Evolutionary conservation across 2,329 filamentous ascomycete genomes (phyloP).

Genomic region (Chrysosporium queenslandicum): DNA sequence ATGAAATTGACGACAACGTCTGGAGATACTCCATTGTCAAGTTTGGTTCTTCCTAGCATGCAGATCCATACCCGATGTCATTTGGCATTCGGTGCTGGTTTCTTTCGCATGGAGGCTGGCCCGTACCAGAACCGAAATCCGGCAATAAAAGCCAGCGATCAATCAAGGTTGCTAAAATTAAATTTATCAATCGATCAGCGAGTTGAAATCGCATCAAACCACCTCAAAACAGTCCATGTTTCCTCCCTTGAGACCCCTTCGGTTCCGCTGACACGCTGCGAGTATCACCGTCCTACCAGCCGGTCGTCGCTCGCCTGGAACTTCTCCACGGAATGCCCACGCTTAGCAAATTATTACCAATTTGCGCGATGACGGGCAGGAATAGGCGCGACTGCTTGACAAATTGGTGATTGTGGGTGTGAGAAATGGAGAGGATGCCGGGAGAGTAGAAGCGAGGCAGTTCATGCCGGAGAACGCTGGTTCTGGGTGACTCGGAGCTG

Average conservation of each 20-base stretch:
- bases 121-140: too few species aligned
- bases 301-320: neutral
- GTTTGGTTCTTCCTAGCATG: too few species aligned
- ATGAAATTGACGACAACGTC: too few species aligned
- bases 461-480: neutral
- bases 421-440: neutral
- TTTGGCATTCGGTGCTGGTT: too few species aligned
- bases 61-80: too few species aligned
- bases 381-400: neutral
- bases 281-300: neutral
- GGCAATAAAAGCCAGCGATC: too few species aligned
- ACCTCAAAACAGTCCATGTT: conserved; percentile 4
- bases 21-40: too few species aligned
- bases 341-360: neutral
- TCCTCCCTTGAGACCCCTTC: neutral
- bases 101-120: too few species aligned
- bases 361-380: neutral
- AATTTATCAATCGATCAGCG: conserved; percentile 9
- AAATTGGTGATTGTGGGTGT: neutral
- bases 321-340: neutral
- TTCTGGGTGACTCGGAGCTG: too few species aligned
- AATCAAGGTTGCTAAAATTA: too few species aligned
- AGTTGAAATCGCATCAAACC: neutral
- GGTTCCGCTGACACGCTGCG: neutral
- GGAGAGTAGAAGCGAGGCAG: neutral